phyloP scores from a whole-genome alignment of 164 flowering plant species.

The grape (Vitis vinifera) region ASM3070453v1 NC_081815.1:7300001-7300500 shows the following conservation, averaged over 20 bases:
- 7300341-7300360: no score
- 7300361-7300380: no score
- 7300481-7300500: no score
- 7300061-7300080: background rate
- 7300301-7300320: no score
- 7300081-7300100: conserved; percentile 16
- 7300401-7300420: no score
- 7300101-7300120: conserved; percentile 7
- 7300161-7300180: conserved; percentile 1
- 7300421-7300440: no score
- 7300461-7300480: no score
- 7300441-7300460: no score
- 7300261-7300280: no score
- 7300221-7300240: background rate
- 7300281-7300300: no score
- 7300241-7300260: background rate
- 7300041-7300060: background rate
- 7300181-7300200: background rate
- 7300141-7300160: conserved; percentile 1
- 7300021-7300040: background rate
- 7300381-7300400: no score
- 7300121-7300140: conserved; percentile 9
- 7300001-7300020: background rate
- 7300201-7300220: background rate
- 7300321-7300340: no score